Percentiles rank a stretch among this genome's conserved stretches.
These are phyloP conservation scores for Coemansia sp. DNA, from an alignment of 192 early-diverging fungal species.

Conservation along the genomic window DNA sequence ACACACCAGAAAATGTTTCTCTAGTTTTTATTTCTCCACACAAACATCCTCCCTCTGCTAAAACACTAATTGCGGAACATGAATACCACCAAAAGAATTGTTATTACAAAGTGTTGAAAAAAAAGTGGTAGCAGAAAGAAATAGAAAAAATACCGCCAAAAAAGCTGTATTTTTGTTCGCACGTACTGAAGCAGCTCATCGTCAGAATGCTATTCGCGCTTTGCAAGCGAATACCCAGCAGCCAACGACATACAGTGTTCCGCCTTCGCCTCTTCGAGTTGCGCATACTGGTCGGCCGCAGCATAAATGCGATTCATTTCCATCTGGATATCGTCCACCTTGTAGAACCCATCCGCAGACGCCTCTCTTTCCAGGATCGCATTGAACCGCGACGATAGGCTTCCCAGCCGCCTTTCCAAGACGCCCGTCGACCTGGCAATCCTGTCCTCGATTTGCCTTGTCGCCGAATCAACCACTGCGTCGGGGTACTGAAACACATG, in stretches of 20 bases:
- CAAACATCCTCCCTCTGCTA: too few relatives aligned
- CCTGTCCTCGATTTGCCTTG: conserved; percentile 14
- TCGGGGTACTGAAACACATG: conserved; percentile 73
- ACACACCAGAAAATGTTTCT: too few relatives aligned
- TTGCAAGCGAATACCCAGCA: background rate
- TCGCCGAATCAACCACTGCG: conserved; percentile 18
- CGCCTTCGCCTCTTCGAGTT: conserved; percentile 25
- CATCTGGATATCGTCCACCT: conserved; percentile 27
- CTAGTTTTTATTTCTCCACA: too few relatives aligned
- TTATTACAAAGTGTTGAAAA: too few relatives aligned
- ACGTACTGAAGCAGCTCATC: too few relatives aligned
- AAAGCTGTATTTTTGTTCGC: too few relatives aligned
- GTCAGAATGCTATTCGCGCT: background rate
- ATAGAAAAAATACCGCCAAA: too few relatives aligned
- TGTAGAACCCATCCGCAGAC: conserved; percentile 13
- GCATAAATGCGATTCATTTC: conserved; percentile 17
- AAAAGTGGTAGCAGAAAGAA: background rate
- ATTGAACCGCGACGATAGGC: conserved; percentile 18
- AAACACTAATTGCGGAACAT: too few relatives aligned
- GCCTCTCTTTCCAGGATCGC: conserved; percentile 26
- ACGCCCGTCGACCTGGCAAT: background rate
- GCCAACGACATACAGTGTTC: conserved; percentile 39
- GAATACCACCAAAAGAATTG: too few relatives aligned
- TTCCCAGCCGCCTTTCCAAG: conserved; percentile 10
- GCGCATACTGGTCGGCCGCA: conserved; percentile 17